A percentile compares a stretch with the other conserved stretches of the same genome.
These are phyloP conservation scores for Furcasterigmium furcatum DNA, from an alignment of 2,329 filamentous ascomycete genomes.

Conservation along the genomic window DNA sequence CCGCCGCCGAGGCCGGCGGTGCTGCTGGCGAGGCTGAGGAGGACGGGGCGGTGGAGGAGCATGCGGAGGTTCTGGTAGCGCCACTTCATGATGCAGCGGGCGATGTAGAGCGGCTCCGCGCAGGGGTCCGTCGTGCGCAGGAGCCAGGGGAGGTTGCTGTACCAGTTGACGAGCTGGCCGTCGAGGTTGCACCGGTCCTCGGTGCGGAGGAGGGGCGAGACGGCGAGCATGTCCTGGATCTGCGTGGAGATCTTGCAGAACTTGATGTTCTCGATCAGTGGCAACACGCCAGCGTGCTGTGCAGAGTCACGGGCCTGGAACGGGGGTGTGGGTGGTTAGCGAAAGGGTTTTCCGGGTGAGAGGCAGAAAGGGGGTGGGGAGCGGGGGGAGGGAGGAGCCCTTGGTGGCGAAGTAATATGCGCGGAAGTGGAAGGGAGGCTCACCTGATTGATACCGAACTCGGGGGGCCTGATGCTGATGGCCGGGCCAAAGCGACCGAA, in stretches of 20 bases:
- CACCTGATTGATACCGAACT: constrained; percentile 43
- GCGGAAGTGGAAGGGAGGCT: constrained; percentile 2
- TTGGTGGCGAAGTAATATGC: not conserved
- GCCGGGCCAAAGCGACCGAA: constrained; percentile 65
- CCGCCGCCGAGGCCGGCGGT: constrained; percentile 31
- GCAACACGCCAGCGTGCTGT: constrained; percentile 64
- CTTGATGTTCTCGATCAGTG: constrained; percentile 71
- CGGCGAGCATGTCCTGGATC: constrained; percentile 73
- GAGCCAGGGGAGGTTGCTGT: constrained; percentile 65
- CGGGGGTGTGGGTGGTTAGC: not conserved
- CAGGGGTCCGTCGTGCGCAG: constrained; percentile 63
- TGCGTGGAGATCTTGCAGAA: constrained; percentile 78
- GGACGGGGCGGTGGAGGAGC: constrained; percentile 69
- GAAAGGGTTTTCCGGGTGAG: not conserved
- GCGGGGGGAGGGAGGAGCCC: not conserved
- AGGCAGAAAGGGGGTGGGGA: constrained; percentile 3
- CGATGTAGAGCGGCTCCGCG: constrained; percentile 66
- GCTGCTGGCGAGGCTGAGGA: constrained; percentile 62
- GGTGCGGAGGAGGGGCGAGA: constrained; percentile 62
- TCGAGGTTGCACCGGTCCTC: constrained; percentile 67
- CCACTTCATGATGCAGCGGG: constrained; percentile 77
- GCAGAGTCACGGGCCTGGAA: constrained; percentile 39
- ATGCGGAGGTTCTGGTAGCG: constrained; percentile 76
- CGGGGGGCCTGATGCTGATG: constrained; percentile 63
- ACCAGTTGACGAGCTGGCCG: constrained; percentile 67